Evolutionary conservation across 495 filamentous ascomycete genomes (phyloP).

Genomic region (Tuber aestivum): DNA sequence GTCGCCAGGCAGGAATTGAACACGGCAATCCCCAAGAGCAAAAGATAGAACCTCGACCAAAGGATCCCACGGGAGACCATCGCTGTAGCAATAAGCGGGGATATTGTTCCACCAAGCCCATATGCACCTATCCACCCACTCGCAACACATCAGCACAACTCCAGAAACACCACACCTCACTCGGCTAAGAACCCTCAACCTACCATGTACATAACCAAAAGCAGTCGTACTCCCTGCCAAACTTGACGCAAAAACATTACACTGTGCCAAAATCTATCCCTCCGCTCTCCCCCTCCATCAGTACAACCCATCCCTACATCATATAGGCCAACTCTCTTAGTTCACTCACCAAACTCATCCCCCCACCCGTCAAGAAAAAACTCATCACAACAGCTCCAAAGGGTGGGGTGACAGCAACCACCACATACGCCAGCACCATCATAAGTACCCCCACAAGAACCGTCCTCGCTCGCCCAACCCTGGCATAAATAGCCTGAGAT

Average conservation of each 20-base stretch:
- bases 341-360: slow-evolving; percentile 50
- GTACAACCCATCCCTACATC: neutral
- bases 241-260: slow-evolving; percentile 68
- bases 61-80: slow-evolving; percentile 50
- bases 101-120: slow-evolving; percentile 46
- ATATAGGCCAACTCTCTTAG: neutral
- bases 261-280: slow-evolving; percentile 57
- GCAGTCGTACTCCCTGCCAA: slow-evolving; percentile 57
- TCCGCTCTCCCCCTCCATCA: neutral
- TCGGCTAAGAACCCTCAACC: neutral
- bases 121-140: slow-evolving; percentile 48
- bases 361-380: slow-evolving; percentile 62
- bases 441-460: slow-evolving; percentile 54
- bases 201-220: slow-evolving; percentile 60
- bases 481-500: slow-evolving; percentile 52
- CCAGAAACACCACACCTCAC: neutral
- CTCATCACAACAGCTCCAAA: slow-evolving; percentile 59
- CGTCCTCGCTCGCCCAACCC: slow-evolving; percentile 58
- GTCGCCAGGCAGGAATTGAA: slow-evolving; percentile 50
- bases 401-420: slow-evolving; percentile 59
- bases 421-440: slow-evolving; percentile 51
- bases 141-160: slow-evolving; percentile 54
- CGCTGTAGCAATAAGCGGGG: slow-evolving; percentile 64
- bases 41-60: slow-evolving; percentile 58
- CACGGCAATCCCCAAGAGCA: slow-evolving; percentile 53